Conservation (phyloP, 164 flowering plant species). For the Magnolia kwangsiensis region DNA sequence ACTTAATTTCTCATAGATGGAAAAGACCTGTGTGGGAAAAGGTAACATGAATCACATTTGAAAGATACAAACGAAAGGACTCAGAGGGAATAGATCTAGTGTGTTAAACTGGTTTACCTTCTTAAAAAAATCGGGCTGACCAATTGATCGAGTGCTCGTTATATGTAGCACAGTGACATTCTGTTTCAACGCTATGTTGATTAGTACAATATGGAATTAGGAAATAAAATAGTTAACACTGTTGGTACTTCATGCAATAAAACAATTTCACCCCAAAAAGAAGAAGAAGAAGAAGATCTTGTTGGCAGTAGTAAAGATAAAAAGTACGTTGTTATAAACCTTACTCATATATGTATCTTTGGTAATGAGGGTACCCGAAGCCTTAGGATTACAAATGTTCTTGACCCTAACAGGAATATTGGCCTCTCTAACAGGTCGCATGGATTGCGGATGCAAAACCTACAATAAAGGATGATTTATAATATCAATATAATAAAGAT, state of each 20-base stretch:
- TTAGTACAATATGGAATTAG: slow-evolving; percentile 64
- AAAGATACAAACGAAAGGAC: not conserved
- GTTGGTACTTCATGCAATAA: not conserved
- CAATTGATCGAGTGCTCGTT: slow-evolving; percentile 93
- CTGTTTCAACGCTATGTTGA: slow-evolving; percentile 88
- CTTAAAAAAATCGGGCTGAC: slow-evolving; percentile 90
- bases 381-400: slow-evolving; percentile 84
- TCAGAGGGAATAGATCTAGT: not conserved
- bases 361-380: slow-evolving; percentile 90
- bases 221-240: not conserved
- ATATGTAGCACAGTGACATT: slow-evolving; percentile 98
- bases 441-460: slow-evolving; percentile 43
- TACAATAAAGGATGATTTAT: no score
- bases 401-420: slow-evolving; percentile 95
- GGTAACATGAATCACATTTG: not conserved
- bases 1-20: slow-evolving; percentile 86
- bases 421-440: slow-evolving; percentile 95
- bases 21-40: slow-evolving; percentile 58
- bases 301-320: not conserved
- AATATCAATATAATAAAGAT: no score
- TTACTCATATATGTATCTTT: slow-evolving; percentile 75
- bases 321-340: slow-evolving; percentile 32
- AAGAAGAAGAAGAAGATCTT: no score
- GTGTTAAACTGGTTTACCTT: slow-evolving; percentile 41
- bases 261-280: no score